phyloP scores from a whole-genome alignment of 2,329 filamentous ascomycete species.

The Leptographium galeiforme region DNA sequence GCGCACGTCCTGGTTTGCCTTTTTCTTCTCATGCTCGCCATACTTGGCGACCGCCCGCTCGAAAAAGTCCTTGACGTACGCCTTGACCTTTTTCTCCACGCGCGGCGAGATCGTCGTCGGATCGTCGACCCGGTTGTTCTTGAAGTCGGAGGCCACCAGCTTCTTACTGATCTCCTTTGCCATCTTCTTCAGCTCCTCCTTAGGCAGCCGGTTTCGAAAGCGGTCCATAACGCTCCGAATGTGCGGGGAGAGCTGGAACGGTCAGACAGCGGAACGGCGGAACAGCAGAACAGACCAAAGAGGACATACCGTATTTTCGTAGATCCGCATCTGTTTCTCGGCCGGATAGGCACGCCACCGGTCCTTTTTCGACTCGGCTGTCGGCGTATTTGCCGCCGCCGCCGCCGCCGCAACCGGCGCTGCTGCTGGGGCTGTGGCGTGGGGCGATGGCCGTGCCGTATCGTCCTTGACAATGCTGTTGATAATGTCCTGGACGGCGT shows the following conservation, averaged over 20 bases:
- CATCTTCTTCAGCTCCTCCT: slow-evolving; percentile 55
- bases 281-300: slow-evolving; percentile 16
- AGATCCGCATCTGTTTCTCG: slow-evolving; percentile 90
- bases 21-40: slow-evolving; percentile 51
- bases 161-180: slow-evolving; percentile 67
- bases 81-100: slow-evolving; percentile 70
- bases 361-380: slow-evolving; percentile 47
- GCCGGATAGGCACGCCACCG: slow-evolving; percentile 56
- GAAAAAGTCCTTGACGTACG: slow-evolving; percentile 72
- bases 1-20: slow-evolving; percentile 26
- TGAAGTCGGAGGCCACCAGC: slow-evolving; percentile 82
- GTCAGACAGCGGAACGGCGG: neutral
- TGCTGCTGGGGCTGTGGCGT: slow-evolving; percentile 30
- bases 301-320: slow-evolving; percentile 71
- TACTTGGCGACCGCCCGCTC: slow-evolving; percentile 76
- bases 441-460: slow-evolving; percentile 32
- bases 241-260: slow-evolving; percentile 59
- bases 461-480: slow-evolving; percentile 64
- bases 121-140: slow-evolving; percentile 73
- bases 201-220: slow-evolving; percentile 75
- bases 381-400: slow-evolving; percentile 18
- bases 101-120: slow-evolving; percentile 62
- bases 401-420: slow-evolving; percentile 46
- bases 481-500: slow-evolving; percentile 71
- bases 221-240: slow-evolving; percentile 79